phyloP scores from a whole-genome alignment of 148 eudicot genomes.

The Camellia lanceoleosa region DNA sequence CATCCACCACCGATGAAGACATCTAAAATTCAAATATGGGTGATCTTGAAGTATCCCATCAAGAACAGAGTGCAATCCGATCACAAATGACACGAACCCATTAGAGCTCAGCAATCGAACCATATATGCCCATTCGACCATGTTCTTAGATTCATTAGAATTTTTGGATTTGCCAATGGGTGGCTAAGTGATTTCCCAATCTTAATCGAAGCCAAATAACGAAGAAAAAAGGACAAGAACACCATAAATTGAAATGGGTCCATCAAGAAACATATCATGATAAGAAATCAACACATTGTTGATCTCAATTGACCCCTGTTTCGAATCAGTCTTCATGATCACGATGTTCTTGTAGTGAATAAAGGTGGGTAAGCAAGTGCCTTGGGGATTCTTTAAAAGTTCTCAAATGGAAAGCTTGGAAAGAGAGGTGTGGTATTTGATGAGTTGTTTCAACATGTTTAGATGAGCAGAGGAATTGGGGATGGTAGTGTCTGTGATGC shows the following conservation, averaged over 20 bases:
- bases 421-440: slow-evolving; percentile 53
- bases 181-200: slow-evolving; percentile 22
- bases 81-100: slow-evolving; percentile 50
- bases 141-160: neutral
- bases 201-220: slow-evolving; percentile 9
- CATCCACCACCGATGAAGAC: too few species aligned
- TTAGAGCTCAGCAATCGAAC: slow-evolving; percentile 39
- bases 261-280: slow-evolving; percentile 59
- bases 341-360: slow-evolving; percentile 29
- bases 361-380: slow-evolving; percentile 47
- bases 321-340: slow-evolving; percentile 22
- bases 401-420: slow-evolving; percentile 26
- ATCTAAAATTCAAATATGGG: slow-evolving; percentile 23
- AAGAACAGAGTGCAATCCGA: slow-evolving; percentile 47
- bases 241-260: slow-evolving; percentile 53
- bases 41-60: slow-evolving; percentile 42
- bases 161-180: slow-evolving; percentile 9
- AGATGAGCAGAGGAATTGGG: slow-evolving; percentile 33
- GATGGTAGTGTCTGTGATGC: slow-evolving; percentile 50
- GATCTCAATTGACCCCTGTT: slow-evolving; percentile 30
- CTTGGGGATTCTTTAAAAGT: slow-evolving; percentile 24
- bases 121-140: slow-evolving; percentile 32
- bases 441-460: slow-evolving; percentile 31
- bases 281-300: slow-evolving; percentile 51
- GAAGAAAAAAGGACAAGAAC: slow-evolving; percentile 43